phyloP scores from a whole-genome alignment of 306 rosid genomes.

The Astragalus glycyphyllos region DNA sequence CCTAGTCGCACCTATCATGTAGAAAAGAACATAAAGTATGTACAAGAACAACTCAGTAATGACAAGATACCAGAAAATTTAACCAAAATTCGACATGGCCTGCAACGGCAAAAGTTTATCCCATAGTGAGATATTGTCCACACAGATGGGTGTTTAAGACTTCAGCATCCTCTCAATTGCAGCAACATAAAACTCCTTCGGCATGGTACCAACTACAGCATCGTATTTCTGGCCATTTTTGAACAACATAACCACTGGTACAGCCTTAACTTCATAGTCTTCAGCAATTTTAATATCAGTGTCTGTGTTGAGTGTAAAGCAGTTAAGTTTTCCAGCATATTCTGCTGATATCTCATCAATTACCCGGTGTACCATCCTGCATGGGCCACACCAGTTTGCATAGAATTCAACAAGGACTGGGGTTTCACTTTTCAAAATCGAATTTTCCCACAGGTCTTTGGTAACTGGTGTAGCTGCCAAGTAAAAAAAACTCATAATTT shows the following conservation, averaged over 20 bases:
- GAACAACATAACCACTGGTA: conserved; percentile 86
- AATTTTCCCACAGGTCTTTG: conserved; percentile 71
- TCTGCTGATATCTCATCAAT: conserved; percentile 79
- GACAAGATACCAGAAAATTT: conserved; percentile 29
- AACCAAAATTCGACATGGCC: conserved; percentile 37
- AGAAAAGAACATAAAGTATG: conserved; percentile 37
- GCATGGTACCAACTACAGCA: conserved; percentile 91
- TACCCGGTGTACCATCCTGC: conserved; percentile 88
- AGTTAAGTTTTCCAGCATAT: conserved; percentile 75
- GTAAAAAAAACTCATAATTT: conserved; percentile 37
- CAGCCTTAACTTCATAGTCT: conserved; percentile 86
- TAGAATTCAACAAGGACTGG: conserved; percentile 91
- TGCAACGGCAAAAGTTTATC: conserved; percentile 35
- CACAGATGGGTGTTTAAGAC: conserved; percentile 42
- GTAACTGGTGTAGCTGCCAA: conserved; percentile 68
- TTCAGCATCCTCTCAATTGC: conserved; percentile 83
- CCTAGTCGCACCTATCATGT: conserved; percentile 22
- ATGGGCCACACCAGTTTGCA: conserved; percentile 96
- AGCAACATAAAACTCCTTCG: conserved; percentile 86
- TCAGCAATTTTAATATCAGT: conserved; percentile 68
- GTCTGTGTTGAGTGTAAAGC: conserved; percentile 81
- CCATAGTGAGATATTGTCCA: conserved; percentile 12
- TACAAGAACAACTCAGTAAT: conserved; percentile 47
- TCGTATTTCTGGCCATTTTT: conserved; percentile 84
- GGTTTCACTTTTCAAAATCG: conserved; percentile 63